A percentile compares a stretch with the other conserved stretches of the same genome.
These are phyloP conservation scores for Lepiota brunneoincarnata DNA, from an alignment of 768 basidiomycete genomes.

Conservation along the genomic window DNA sequence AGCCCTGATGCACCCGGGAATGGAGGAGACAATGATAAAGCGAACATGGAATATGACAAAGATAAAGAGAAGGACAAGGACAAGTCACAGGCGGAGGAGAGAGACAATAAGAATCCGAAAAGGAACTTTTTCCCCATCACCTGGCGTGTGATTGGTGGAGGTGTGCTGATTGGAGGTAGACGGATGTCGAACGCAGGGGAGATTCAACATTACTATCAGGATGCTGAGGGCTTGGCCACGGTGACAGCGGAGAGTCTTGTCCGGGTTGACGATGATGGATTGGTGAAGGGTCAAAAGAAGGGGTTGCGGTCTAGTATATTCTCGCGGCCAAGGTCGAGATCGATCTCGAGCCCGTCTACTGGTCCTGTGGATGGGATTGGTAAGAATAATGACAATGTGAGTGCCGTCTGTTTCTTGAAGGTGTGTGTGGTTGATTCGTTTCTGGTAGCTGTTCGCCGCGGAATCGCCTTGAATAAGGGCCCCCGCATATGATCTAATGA, in stretches of 20 bases:
- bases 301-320: neutral
- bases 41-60: neutral
- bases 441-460: constrained; percentile 35
- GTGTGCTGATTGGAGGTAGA: constrained; percentile 58
- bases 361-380: neutral
- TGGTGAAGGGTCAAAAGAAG: neutral
- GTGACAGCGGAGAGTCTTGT: neutral
- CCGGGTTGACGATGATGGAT: neutral
- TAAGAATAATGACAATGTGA: constrained; percentile 21
- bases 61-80: neutral
- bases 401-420: constrained; percentile 9
- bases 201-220: neutral
- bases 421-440: neutral
- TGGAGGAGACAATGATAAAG: neutral
- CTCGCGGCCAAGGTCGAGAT: constrained; percentile 9
- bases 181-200: neutral
- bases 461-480: constrained; percentile 32
- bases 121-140: constrained; percentile 61
- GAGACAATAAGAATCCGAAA: constrained; percentile 32
- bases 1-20: neutral
- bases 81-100: constrained; percentile 21
- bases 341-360: constrained; percentile 13
- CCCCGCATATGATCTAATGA: too few relatives aligned
- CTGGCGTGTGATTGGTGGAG: constrained; percentile 79
- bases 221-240: neutral